These are phyloP conservation scores for Gamarada debralockiae DNA, from an alignment of 495 filamentous ascomycete genomes.

Conservation along the genomic window DNA sequence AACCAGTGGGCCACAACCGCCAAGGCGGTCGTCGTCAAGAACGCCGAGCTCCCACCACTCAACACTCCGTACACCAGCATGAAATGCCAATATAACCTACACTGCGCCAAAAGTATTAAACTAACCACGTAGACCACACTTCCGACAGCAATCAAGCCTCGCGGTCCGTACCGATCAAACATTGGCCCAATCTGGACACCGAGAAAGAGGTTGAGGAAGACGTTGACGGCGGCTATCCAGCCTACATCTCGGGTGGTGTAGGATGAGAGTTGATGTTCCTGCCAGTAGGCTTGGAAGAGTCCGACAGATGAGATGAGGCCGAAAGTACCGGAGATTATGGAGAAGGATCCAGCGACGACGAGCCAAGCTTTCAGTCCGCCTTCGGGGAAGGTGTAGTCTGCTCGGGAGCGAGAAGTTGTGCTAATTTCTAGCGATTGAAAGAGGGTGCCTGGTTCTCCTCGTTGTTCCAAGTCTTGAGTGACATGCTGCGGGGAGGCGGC, in stretches of 20 bases:
- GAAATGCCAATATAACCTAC: constrained; percentile 61
- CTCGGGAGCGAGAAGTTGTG: constrained; percentile 16
- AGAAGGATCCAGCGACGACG: constrained; percentile 56
- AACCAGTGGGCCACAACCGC: constrained; percentile 64
- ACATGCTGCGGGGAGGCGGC: background rate
- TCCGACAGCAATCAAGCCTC: constrained; percentile 5
- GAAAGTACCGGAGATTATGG: constrained; percentile 59
- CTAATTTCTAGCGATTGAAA: background rate
- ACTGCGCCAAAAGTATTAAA: constrained; percentile 25
- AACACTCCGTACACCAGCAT: constrained; percentile 56
- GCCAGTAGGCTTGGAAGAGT: constrained; percentile 60
- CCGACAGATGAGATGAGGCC: constrained; percentile 62
- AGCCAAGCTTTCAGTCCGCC: constrained; percentile 58
- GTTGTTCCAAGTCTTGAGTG: background rate
- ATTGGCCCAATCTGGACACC: constrained; percentile 66
- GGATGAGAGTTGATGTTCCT: constrained; percentile 50
- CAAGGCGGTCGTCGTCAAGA: constrained; percentile 57
- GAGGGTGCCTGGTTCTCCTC: background rate
- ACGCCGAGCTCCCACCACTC: constrained; percentile 50
- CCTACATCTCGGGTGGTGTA: constrained; percentile 55
- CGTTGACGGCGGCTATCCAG: constrained; percentile 61
- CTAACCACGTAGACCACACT: constrained; percentile 16
- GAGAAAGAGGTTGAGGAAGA: constrained; percentile 60
- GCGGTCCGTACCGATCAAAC: constrained; percentile 50
- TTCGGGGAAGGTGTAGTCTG: constrained; percentile 49